Evolutionary conservation across 306 rosid genomes (phyloP), one percentile per base, ranked within the genome.

Genomic region (Rosa rugosa): DNA sequence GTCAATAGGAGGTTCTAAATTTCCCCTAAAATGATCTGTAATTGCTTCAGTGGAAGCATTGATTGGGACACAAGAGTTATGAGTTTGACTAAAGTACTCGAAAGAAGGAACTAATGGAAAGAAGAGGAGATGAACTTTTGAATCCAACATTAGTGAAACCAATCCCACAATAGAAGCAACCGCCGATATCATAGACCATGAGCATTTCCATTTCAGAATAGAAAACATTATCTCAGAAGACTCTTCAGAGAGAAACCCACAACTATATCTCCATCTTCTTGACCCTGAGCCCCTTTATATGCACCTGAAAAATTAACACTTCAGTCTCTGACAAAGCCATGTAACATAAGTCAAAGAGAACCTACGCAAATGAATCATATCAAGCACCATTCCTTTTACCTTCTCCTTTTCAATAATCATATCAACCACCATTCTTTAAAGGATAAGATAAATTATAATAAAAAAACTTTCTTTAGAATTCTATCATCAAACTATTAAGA

Each of bases 31-130:
- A 65, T 20, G 78, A 64, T 74, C 85, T 53, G 73, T 77, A 38
- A 75, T 13, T 20, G 79, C 80, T 41, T 81, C 86, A 60, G 83
- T 77, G 5, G 94, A 86, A 62, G 71, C 82, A 60, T 88, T 84
- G 40, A 74, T n/a, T 10, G 87, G 77, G 47, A 88, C 34, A 72
- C 97, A 91, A 25, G 91, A 77, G 75, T 86, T 84, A 74, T 72
- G 90, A 36, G 87, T 80, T 77, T 84, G 87, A 77, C 85, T 91
- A 34, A 92, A 88, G 84, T 91, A 89, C 81, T 82, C 80, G 54
- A 91, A 83, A 78, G 93, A 64, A 75, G 98, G 96, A 34, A 85
- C 83, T 88, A 92, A 75, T 31, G 99, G 99, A 85, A 88, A 91
- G 85, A 90, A 83, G 86, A 92, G 91, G 66, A 91, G 77, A 87